Percentiles rank a stretch among this genome's conserved stretches.
Evolutionary conservation across 2,329 filamentous ascomycete species (phyloP).

Genomic region (Seiridium unicorne): DNA sequence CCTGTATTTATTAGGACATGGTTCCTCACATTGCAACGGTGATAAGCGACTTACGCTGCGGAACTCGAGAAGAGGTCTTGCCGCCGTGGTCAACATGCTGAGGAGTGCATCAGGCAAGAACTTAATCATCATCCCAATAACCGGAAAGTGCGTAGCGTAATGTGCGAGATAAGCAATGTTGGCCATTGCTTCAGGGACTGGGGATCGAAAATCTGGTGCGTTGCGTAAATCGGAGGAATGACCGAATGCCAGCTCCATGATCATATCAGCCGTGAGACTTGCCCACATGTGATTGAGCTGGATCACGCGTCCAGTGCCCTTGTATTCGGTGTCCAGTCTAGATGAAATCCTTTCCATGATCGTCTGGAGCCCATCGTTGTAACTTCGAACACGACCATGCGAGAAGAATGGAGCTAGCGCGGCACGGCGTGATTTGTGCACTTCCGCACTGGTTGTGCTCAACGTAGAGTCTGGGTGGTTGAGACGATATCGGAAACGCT

Average conservation of each 20-base stretch:
- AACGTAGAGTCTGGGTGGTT: background rate
- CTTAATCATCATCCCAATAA: constrained; percentile 13
- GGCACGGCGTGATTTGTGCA: constrained; percentile 6
- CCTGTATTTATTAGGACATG: background rate
- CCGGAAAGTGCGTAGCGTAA: constrained; percentile 13
- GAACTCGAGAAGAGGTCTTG: background rate
- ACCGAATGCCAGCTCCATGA: background rate
- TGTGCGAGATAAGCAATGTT: background rate
- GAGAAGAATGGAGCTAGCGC: background rate
- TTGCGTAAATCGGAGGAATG: background rate
- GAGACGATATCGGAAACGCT: background rate
- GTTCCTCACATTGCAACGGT: too few relatives aligned
- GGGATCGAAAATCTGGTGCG: background rate
- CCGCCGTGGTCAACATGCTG: background rate
- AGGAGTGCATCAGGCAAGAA: constrained; percentile 8
- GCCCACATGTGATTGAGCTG: background rate
- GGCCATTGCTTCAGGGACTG: background rate
- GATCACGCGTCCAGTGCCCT: background rate
- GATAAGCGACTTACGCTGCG: background rate
- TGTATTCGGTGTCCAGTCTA: background rate
- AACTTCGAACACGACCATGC: background rate
- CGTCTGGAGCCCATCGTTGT: background rate
- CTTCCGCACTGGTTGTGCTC: constrained; percentile 4
- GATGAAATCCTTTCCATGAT: background rate
- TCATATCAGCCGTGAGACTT: background rate